Base-by-base conservation (phyloP, 2,329 filamentous ascomycete species). In the Myriosclerotinia duriaeana region DNA sequence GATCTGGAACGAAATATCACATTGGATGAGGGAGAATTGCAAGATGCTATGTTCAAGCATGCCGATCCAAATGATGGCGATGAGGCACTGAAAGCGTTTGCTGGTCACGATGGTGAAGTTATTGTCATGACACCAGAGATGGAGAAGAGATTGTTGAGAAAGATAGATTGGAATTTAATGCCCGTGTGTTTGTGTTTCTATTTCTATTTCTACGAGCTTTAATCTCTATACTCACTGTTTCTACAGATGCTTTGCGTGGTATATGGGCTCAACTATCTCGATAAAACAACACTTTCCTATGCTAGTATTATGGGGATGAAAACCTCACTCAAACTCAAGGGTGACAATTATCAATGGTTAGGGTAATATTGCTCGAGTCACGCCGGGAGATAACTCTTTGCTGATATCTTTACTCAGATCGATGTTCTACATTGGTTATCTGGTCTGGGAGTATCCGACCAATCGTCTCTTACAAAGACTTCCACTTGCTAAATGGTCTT, bases 401-500 rank as follows among this genome's bases (percentile, higher is more conserved):
- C 26, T 60, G 14, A 48, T 48, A 52, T n/a, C 22, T 4, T 36
- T 48, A 0, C 36, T 36, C 38, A 65, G 63, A 26, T 65, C 63
- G 71, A 77, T 82, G 73, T 82, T 82, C 67, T 82, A 81, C 67
- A 80, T 82, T 56, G 80, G 79, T 74, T 74, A 70, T 69, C 69
- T 70, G 6, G 58, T 66, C 15, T 75, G 70, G 71, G 74, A 76
- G 66, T 77, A 75, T 46, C 75, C 75, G 1, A 74, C 74, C 11
- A 76, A 74, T 64, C 70, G 72, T 55, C 63, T 77, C 1, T 58
- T 72, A 20, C 87, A 89, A 74, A 78, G 82, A 1, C 75, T 89
- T 1, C 87, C 87, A 0, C 74, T 89, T 2, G 87, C 85, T 0
- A 89, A 89, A 74, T 89, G 87, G 76, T 86, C 83, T 0, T 84